A percentile compares a stretch with the other conserved stretches of the same genome.
phyloP scores from a whole-genome alignment of 2,329 filamentous ascomycete species.

The Penicillium sp. region DNA sequence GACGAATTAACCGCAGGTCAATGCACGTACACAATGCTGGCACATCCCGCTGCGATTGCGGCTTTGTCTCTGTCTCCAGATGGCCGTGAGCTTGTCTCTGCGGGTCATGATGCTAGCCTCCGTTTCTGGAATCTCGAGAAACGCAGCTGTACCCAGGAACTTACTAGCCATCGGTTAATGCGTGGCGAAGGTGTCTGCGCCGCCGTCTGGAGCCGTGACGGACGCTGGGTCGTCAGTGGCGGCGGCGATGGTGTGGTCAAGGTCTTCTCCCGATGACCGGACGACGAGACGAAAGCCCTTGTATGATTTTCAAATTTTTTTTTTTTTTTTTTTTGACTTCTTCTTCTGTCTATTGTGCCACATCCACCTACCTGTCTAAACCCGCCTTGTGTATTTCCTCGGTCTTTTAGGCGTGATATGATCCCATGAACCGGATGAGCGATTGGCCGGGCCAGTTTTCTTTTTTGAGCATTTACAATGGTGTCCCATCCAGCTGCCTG shows the following conservation, averaged over 20 bases:
- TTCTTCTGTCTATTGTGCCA: conserved; percentile 10
- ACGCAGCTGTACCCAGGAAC: conserved; percentile 91
- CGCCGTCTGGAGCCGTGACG: conserved; percentile 95
- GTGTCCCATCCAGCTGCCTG: conserved; percentile 35
- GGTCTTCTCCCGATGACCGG: conserved; percentile 65
- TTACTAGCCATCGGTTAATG: conserved; percentile 92
- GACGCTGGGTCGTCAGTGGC: conserved; percentile 89
- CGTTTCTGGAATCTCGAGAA: conserved; percentile 98
- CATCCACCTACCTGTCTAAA: neutral
- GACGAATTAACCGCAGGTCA: conserved; percentile 66
- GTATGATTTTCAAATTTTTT: conserved; percentile 33
- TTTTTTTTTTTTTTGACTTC: conserved; percentile 24
- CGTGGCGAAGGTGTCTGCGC: conserved; percentile 92
- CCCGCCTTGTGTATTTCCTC: conserved; percentile 27
- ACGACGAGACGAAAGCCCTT: conserved; percentile 30
- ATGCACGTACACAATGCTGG: conserved; percentile 99
- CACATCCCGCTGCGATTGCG: conserved; percentile 91
- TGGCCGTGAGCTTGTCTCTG: conserved; percentile 90
- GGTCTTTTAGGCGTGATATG: conserved; percentile 30
- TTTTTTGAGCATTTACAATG: conserved; percentile 43
- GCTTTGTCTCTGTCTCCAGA: conserved; percentile 90
- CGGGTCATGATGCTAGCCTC: conserved; percentile 91
- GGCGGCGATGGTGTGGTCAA: conserved; percentile 96
- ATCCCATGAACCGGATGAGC: conserved; percentile 42
- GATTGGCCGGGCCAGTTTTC: conserved; percentile 34